A percentile compares a stretch with the other conserved stretches of the same genome.
Conservation (phyloP, 176 grass and related monocot genomes). For the Cymbopogon citratus region DNA sequence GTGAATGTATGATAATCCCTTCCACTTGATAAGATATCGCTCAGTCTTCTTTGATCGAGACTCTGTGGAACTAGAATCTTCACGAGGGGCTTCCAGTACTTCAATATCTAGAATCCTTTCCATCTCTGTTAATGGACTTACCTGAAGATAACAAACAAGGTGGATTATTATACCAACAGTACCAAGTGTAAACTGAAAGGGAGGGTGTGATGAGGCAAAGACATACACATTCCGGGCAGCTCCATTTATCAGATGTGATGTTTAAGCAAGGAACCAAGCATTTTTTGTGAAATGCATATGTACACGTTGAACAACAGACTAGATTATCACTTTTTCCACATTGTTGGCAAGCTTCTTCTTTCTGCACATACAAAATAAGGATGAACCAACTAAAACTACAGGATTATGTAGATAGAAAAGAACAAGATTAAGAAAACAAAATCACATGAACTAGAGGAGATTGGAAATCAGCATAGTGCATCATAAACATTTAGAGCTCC, state of each 20-base stretch:
- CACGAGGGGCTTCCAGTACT: conserved; percentile 23
- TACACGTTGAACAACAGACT: conserved; percentile 82
- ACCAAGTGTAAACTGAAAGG: conserved; percentile 12
- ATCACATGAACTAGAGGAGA: not conserved
- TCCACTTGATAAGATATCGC: conserved; percentile 98
- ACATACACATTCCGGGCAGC: conserved; percentile 95
- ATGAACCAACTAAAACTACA: conserved; percentile 13
- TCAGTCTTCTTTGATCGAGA: conserved; percentile 53
- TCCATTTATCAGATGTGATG: conserved; percentile 68
- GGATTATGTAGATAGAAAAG: conserved; percentile 14
- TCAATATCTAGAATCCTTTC: conserved; percentile 95
- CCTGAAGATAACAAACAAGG: conserved; percentile 44
- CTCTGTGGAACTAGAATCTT: conserved; percentile 46
- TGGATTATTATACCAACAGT: conserved; percentile 24
- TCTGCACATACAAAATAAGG: conserved; percentile 50
- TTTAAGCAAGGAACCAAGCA: conserved; percentile 75
- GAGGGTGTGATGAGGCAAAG: not conserved
- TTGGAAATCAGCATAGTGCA: no score
- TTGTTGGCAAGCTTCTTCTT: conserved; percentile 85
- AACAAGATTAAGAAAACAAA: not conserved
- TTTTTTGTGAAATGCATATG: conserved; percentile 84
- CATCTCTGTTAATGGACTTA: conserved; percentile 84
- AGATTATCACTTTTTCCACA: conserved; percentile 70
- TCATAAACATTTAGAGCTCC: no score
- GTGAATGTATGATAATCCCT: conserved; percentile 87